Conservation (phyloP, 768 basidiomycete species). For the Baorangia bicolor region DNA sequence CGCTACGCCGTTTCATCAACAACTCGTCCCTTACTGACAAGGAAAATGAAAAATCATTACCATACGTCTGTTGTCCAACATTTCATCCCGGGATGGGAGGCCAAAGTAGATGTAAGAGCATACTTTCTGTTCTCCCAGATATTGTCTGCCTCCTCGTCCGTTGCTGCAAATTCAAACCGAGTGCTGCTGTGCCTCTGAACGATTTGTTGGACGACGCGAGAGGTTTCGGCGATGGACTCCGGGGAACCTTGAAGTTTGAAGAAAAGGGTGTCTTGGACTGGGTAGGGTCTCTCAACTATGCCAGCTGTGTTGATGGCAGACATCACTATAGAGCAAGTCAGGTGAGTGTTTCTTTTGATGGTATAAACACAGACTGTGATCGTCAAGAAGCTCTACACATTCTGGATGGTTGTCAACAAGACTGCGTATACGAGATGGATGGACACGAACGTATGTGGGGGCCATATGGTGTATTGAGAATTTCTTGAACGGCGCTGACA, state of each 20-base stretch:
- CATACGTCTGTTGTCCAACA: conserved; percentile 93
- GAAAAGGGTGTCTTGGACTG: conserved; percentile 77
- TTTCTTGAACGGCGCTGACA: conserved; percentile 78
- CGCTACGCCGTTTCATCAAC: conserved; percentile 36
- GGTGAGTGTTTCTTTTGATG: not conserved
- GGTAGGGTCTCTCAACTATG: conserved; percentile 57
- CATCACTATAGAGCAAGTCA: conserved; percentile 55
- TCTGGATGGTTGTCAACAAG: conserved; percentile 41
- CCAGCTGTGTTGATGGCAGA: conserved; percentile 70
- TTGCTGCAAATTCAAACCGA: conserved; percentile 69
- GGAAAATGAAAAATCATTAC: conserved; percentile 37
- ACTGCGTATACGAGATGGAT: not conserved
- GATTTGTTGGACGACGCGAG: conserved; percentile 57
- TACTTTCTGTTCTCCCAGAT: conserved; percentile 89
- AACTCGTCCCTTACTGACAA: not conserved
- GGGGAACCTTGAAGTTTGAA: conserved; percentile 88
- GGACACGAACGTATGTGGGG: conserved; percentile 64
- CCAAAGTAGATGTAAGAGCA: conserved; percentile 69
- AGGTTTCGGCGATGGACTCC: conserved; percentile 54
- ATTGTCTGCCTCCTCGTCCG: conserved; percentile 70
- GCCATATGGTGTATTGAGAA: conserved; percentile 66
- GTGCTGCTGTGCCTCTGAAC: conserved; percentile 66
- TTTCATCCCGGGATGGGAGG: conserved; percentile 57
- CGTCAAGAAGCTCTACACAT: conserved; percentile 87
- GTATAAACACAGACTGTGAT: conserved; percentile 48